Evolutionary conservation across 805 yeast genomes (phyloP), one percentile per base, ranked within the genome.

Genomic region (Cyberlindnera xylosilytica): DNA sequence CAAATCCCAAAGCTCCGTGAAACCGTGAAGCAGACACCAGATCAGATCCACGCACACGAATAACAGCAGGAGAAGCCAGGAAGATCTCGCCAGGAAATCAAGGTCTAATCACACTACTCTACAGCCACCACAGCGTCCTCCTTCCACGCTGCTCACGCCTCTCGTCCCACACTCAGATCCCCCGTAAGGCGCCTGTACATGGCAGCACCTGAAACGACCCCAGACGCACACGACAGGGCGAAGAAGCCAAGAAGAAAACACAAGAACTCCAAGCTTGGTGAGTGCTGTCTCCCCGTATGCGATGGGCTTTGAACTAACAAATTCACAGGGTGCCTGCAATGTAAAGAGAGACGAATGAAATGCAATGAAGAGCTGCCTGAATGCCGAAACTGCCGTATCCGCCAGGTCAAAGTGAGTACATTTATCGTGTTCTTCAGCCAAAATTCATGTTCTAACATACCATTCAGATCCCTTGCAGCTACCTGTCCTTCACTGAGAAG

Each of bases 311-410:
- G 18, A 5, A 19, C 32, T 29, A 29, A 29, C 32, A 29, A 4
- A 16, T 8, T 17, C 20, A 16, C 20, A 49, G 79, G 79, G 7
- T 74, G 79, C 47, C 68, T 72, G 2, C 74, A 76, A 18, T 74
- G 79, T 50, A 74, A 74, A 40, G 72, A 70, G 43, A 62, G 79
- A 43, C 60, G 79, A 31, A 73, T 74, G 56, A 73, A 73, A 47
- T 74, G 79, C 54, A 75, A 71, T 51, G 78, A 73, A 46, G 69
- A 66, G 35, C 61, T 73, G 15, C 79, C 79, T 0, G 66, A 69
- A 37, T 74, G 79, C 49, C 55, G 66, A 45, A 74, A 73, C 50
- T 74, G 79, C 45, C 40, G 45, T 6, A 54, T 54, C 26, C 55
- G 62, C 17, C 59, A 50, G 18, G 54, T 53, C 18, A 56, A 51